Base-by-base conservation (phyloP, 2,329 filamentous ascomycete genomes). In the Elsinoe perseae region DNA sequence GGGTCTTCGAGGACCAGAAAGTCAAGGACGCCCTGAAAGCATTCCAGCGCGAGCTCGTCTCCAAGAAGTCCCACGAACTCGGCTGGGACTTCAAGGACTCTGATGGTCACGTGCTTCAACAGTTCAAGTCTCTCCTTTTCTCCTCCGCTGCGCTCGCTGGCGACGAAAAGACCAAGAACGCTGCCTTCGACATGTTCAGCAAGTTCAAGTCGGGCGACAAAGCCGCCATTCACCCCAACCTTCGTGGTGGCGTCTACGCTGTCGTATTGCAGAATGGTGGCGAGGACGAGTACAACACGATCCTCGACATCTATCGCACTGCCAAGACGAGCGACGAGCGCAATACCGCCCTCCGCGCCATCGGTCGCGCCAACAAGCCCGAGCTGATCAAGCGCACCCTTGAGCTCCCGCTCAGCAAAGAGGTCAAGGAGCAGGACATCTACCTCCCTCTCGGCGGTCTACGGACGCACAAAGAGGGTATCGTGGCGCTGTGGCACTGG, bases 101-200 rank as follows among this genome's bases (percentile, higher is more conserved):
- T 2, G 92, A 97, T 64, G 89, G 87, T 50, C 91, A 96, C 68
- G 85, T 96, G 62, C 80, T 91, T 69, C 90, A 95, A 71, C 91
- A 96, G 69, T 95, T 95, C 80, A 97, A 97, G 77, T 84, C 84
- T 12, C 81, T 96, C 68, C 80, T 96, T 69, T 97, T 97, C 68
- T 87, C 87, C 59, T 82, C 80, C 63, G 89, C 92, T 52, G 92
- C 91, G 57, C 76, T 89, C 62, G 80, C 84, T 44, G 90, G 89
- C 30, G 92, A 97, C 65, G 76, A 90, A 65, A 77, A 80, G 62
- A 82, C 95, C 59, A 82, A 92, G 66, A 79, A 83, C 50, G 89
- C 89, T 6, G 86, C 90, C 6, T 86, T 90, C 72, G 87, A 91
- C 25, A 95, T 96, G 87, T 95, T 96, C 69, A 78, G 80, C 66